A percentile compares a stretch with the other conserved stretches of the same genome.
These are phyloP conservation scores for Kodamaea fungicola DNA, from an alignment of 1,139 yeast genomes.

Conservation along the genomic window DNA sequence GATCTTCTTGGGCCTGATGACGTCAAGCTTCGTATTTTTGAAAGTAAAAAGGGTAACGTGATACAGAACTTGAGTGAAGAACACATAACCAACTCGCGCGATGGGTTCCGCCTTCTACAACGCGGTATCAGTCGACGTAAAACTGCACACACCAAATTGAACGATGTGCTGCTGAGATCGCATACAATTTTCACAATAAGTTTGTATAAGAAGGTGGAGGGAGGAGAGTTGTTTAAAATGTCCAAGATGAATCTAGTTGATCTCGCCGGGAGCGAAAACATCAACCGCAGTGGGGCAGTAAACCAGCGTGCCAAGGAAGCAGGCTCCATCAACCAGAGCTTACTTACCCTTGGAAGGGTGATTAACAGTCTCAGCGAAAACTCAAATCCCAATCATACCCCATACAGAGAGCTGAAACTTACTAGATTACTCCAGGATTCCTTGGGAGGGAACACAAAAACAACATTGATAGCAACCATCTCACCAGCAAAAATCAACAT, in stretches of 20 bases:
- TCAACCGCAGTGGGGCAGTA: conserved; percentile 74
- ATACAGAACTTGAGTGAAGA: conserved; percentile 59
- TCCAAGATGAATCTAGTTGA: conserved; percentile 80
- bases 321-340: conserved; percentile 81
- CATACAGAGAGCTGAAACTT: conserved; percentile 81
- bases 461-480: conserved; percentile 76
- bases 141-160: conserved; percentile 68
- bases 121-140: conserved; percentile 56
- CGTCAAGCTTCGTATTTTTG: conserved; percentile 50
- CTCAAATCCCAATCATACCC: conserved; percentile 51
- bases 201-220: conserved; percentile 30
- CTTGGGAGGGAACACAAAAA: conserved; percentile 77
- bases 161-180: conserved; percentile 67
- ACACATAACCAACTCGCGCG: conserved; percentile 47
- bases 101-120: conserved; percentile 52
- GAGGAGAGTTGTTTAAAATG: conserved; percentile 37
- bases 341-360: conserved; percentile 80
- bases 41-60: conserved; percentile 23
- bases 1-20: conserved; percentile 53
- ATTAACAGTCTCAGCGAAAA: conserved; percentile 57
- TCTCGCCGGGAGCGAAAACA: conserved; percentile 85
- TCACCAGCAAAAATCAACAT: conserved; percentile 73
- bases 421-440: conserved; percentile 80
- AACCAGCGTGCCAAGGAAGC: conserved; percentile 83
- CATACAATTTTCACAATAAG: conserved; percentile 70